These are phyloP conservation scores for Mortierella antarctica DNA, from an alignment of 192 early-diverging fungal species.

Conservation along the genomic window DNA sequence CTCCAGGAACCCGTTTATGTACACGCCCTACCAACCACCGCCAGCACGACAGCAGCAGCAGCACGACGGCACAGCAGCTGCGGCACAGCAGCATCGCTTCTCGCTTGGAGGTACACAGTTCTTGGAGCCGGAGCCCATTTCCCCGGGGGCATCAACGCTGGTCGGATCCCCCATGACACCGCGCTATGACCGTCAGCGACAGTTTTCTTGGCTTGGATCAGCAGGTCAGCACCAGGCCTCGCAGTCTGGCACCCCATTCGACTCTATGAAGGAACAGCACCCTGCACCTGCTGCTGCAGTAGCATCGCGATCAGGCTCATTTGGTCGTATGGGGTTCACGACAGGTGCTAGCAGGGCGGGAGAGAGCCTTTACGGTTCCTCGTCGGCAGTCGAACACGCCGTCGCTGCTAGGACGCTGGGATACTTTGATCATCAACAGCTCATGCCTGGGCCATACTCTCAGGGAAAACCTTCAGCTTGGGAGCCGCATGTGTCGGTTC, in stretches of 20 bases:
- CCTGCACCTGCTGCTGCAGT: no score
- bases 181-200: conserved; percentile 3
- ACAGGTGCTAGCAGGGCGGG: no score
- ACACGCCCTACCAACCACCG: conserved; percentile 18
- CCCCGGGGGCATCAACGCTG: conserved; percentile 28
- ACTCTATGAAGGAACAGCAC: background rate
- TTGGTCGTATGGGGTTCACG: no score
- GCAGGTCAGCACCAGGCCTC: background rate
- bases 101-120: background rate
- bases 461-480: background rate
- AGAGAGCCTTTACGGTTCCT: background rate
- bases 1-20: no score
- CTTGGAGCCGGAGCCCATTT: conserved; percentile 21
- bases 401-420: conserved; percentile 5
- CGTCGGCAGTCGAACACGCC: background rate
- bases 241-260: no score
- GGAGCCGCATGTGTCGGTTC: conserved; percentile 25
- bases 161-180: conserved; percentile 39
- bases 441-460: background rate
- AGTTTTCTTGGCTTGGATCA: conserved; percentile 5
- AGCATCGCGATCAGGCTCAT: no score
- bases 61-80: background rate
- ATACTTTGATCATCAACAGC: background rate
- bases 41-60: conserved; percentile 10
- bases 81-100: background rate